Evolutionary conservation across 2,329 filamentous ascomycete species (phyloP), one percentile per base, ranked within the genome.

Genomic region (Colletotrichum tabaci): DNA sequence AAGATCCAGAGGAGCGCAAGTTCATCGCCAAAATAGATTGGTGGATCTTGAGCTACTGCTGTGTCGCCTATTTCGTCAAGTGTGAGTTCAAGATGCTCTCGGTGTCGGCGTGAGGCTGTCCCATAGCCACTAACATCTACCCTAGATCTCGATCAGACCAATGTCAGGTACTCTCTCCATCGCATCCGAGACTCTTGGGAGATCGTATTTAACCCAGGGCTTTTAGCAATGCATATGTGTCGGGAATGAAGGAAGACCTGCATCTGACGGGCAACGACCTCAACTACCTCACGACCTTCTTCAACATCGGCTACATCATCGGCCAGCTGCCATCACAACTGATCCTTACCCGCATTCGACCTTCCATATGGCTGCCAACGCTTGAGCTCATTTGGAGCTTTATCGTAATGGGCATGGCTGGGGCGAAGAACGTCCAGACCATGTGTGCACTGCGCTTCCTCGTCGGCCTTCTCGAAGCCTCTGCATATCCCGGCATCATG

Each of bases 261-360:
- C 76, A 80, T 2, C 78, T 90, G 23, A 84, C 86, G 56, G 83
- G 84, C 1, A 90, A 90, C 73, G 80, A 91, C 66, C 80, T 90
- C 42, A 89, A 90, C 63, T 86, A 88, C 67, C 78, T 84, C 70
- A 79, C 78, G 61, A 86, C 88, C 0, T 85, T 84, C 38, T 92
- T 89, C 83, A 90, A 87, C 0, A 84, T 88, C 0, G 90, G 90
- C 10, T 92, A 92, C 74, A 86, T 89, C 0, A 81, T 91, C 78
- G 81, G 82, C 0, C 79, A 84, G 47, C 78, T 80, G 50, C 81
- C 82, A 2, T 80, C 79, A 6, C 83, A 82, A 47, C 68, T 84
- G 47, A 79, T 83, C 68, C 79, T 82, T 73, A 84, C 80, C 1
- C 80, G 79, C 72, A 77, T 84, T 13, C 79, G 81, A 1, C 82